Base-by-base conservation (phyloP, 2,329 filamentous ascomycete species). In the Tolypocladium tropicale region DNA sequence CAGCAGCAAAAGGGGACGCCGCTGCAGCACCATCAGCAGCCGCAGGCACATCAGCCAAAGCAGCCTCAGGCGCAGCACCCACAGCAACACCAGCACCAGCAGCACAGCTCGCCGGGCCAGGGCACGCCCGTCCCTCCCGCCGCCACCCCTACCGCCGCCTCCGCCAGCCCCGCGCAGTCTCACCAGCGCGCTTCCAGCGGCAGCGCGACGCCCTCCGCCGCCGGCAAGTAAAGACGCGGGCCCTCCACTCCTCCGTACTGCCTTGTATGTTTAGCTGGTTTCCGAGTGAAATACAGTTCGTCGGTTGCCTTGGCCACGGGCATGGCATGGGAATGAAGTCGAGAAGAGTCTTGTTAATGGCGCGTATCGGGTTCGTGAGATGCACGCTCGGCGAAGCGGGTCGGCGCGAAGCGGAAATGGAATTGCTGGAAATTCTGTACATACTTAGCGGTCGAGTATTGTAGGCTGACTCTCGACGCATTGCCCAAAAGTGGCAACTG, bases 121-220 rank as follows among this genome's bases (percentile, higher is more conserved):
- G 28, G 48, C 41, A 52, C 43, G 1, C 41, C 56, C 30, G 50
- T 32, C n/a, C 34, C 55, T 23, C 36, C n/a, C 32, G 34, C 14
- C 50, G 51, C 25, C 14, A 57, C 56, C 4, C 56, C 56, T 5
- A 43, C 33, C 2, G 55, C 55, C 18, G 52, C 60, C 2, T 55
- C 59, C 9, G 60, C 59, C 36, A 62, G 63, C 53, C 59, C 62
- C 23, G 60, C 52, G 36, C 62, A 58, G 21, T 61, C 60, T 39
- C 65, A 66, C 21, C 69, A 67, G 53, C 69, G 72, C 39, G 70
- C 74, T 54, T 61, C 70, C 16, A 75, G 73, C 46, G 69, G 70
- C 41, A 75, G 72, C 43, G 72, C 71, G 37, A 74, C 73, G 10
- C 72, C 72, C 33, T 71, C 70, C 16, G 62, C 69, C 21, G 61